Base-by-base conservation (phyloP, 306 rosid species). In the Mucuna pruriens region DNA sequence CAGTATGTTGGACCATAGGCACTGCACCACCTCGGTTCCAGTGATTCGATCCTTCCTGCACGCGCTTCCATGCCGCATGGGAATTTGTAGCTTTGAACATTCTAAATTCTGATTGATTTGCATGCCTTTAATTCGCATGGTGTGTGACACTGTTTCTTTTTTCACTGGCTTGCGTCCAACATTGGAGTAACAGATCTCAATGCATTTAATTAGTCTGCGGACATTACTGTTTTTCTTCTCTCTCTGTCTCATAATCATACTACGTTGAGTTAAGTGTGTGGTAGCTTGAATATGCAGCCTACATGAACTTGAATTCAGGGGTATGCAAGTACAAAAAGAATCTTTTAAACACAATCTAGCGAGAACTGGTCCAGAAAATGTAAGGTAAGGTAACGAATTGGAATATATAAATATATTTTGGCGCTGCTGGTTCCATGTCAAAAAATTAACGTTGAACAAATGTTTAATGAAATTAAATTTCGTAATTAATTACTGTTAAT, bases 31-130 rank as follows among this genome's bases (percentile, higher is more conserved):
- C 78, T n/a, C 46, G 83, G 83, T 79, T 51, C 72, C n/a, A 60
- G 83, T 51, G 80, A 86, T 69, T 82, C 68, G 79, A 84, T 83
- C 78, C 69, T 61, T 44, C 63, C 63, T 70, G 78, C 88, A 86
- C 94, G 89, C 92, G 87, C 90, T 63, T 76, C 90, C 5, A 20
- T 20, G 90, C 80, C 1, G 72, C 86, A 83, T 88, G 48, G 84
- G 84, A 86, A 75, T 83, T 83, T 68, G 85, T 77, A 79, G 83
- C 83, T 84, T 81, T 84, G 75, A 79, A 86, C 89, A 82, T 82
- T 82, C 89, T 23, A 57, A 48, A 42, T 69, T 85, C 78, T 17
- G 10, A 33, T 57, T 23, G 3, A 44, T 34, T 33, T 49, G 60
- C 60, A 58, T 74, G 72, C 79, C 26, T 83, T 83, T 82, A 19